phyloP scores from a whole-genome alignment of 2,329 filamentous ascomycete genomes.

The Penicillium frequentans region DNA sequence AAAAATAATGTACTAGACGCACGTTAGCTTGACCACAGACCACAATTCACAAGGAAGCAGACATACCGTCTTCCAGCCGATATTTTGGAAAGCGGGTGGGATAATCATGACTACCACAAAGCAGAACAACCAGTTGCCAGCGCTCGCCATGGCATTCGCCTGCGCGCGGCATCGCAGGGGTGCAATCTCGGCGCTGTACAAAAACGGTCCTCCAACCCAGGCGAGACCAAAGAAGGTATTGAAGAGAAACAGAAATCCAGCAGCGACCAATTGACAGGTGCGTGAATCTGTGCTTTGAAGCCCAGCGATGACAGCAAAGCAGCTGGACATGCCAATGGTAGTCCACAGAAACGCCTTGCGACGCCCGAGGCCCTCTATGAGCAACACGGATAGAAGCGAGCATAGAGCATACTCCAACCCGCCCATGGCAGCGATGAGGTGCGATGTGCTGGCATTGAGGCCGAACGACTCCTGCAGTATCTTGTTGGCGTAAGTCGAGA shows the following conservation, averaged over 20 bases:
- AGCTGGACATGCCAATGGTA: slow-evolving; percentile 54
- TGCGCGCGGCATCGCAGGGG: slow-evolving; percentile 5
- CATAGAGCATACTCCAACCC: slow-evolving; percentile 59
- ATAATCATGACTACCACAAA: slow-evolving; percentile 13
- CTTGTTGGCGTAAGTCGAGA: slow-evolving; percentile 7
- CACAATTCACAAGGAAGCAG: not conserved
- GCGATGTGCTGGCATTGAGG: slow-evolving; percentile 9
- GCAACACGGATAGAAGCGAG: slow-evolving; percentile 51
- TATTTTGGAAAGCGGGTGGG: slow-evolving; percentile 4
- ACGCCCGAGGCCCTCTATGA: slow-evolving; percentile 53
- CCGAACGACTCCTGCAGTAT: slow-evolving; percentile 6
- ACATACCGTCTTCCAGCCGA: slow-evolving; percentile 1
- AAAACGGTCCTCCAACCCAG: slow-evolving; percentile 7
- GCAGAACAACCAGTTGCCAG: slow-evolving; percentile 7
- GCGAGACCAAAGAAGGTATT: slow-evolving; percentile 9
- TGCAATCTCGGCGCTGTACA: slow-evolving; percentile 10
- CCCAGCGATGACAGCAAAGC: slow-evolving; percentile 44
- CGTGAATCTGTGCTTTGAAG: slow-evolving; percentile 4
- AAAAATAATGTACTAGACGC: not conserved
- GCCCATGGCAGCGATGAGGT: slow-evolving; percentile 46
- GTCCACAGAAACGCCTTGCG: slow-evolving; percentile 32
- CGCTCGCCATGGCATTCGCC: slow-evolving; percentile 6
- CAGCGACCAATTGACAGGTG: slow-evolving; percentile 5
- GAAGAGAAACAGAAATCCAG: slow-evolving; percentile 8
- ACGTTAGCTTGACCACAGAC: not conserved